Percentiles rank a stretch among this genome's conserved stretches.
These are phyloP conservation scores for Metarhizium guizhouense DNA, from an alignment of 2,329 filamentous ascomycete species.

Conservation along the genomic window DNA sequence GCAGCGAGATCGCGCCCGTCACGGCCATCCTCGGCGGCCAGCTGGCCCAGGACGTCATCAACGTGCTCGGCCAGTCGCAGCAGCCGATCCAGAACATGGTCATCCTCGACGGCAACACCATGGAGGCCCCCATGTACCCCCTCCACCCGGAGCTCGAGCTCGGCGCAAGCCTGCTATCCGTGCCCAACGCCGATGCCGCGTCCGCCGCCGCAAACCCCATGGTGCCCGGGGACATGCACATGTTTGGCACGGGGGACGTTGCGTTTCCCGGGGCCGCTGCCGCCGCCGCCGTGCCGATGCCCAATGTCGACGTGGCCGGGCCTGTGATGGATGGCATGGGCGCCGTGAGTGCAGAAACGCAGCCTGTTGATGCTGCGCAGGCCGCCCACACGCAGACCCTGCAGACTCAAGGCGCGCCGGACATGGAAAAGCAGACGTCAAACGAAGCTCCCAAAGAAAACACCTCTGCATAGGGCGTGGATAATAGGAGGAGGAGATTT, in stretches of 20 bases:
- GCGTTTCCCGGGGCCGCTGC: too few species aligned
- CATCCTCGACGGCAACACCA: slow-evolving; percentile 78
- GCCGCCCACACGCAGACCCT: too few species aligned
- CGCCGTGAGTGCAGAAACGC: too few species aligned
- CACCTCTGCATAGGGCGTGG: too few species aligned
- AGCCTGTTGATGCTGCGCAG: too few species aligned
- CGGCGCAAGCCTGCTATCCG: slow-evolving; percentile 37
- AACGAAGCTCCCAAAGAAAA: too few species aligned
- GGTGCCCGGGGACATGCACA: neutral
- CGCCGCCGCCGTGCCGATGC: neutral
- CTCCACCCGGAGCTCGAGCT: slow-evolving; percentile 61
- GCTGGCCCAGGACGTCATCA: slow-evolving; percentile 94
- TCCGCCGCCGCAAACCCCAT: neutral
- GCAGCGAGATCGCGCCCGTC: slow-evolving; percentile 75
- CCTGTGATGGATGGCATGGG: too few species aligned
- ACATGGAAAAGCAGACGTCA: neutral
- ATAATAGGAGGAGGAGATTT: neutral
- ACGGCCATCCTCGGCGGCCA: slow-evolving; percentile 83
- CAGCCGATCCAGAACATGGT: slow-evolving; percentile 95
- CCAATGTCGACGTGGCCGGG: neutral
- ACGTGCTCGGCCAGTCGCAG: slow-evolving; percentile 81
- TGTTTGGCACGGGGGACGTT: neutral
- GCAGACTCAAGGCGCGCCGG: neutral
- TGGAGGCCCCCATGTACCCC: slow-evolving; percentile 71
- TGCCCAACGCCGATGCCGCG: neutral